Conservation (phyloP, 2,329 filamentous ascomycete genomes). For the Gaeumannomyces sp. region DNA sequence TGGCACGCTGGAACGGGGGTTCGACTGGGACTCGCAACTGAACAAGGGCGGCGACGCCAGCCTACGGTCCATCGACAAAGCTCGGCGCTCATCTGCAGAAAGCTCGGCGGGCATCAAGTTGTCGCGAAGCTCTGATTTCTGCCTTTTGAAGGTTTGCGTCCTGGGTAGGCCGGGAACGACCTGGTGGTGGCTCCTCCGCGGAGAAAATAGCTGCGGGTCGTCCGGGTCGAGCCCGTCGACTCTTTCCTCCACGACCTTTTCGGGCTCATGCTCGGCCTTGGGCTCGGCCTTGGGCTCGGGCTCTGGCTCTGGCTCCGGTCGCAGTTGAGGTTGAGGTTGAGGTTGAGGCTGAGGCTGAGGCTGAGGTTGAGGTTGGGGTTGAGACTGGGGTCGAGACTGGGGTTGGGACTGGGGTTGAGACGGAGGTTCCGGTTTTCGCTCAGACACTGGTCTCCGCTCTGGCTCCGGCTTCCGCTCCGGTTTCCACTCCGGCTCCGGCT, state of each 20-base stretch:
- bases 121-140: constrained; percentile 73
- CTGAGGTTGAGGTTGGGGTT: constrained; percentile 25
- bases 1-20: constrained; percentile 43
- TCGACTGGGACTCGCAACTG: constrained; percentile 27
- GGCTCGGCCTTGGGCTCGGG: neutral
- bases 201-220: constrained; percentile 29
- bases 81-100: constrained; percentile 61
- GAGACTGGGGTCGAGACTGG: neutral
- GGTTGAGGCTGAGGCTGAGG: constrained; percentile 12
- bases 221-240: constrained; percentile 17
- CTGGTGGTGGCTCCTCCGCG: constrained; percentile 43
- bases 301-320: constrained; percentile 17
- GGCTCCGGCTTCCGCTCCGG: neutral
- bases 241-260: constrained; percentile 22
- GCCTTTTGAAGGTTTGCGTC: constrained; percentile 72
- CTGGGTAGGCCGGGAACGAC: constrained; percentile 76
- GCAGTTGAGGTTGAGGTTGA: neutral
- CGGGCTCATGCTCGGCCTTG: constrained; percentile 29
- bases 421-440: neutral
- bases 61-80: constrained; percentile 58
- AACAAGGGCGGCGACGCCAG: constrained; percentile 27
- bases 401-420: constrained; percentile 16
- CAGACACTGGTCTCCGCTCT: neutral
- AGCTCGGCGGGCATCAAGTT: constrained; percentile 62
- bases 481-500: neutral